Base-by-base conservation (phyloP, 23 red algal genomes). In the Rhodosorus marinus region DNA sequence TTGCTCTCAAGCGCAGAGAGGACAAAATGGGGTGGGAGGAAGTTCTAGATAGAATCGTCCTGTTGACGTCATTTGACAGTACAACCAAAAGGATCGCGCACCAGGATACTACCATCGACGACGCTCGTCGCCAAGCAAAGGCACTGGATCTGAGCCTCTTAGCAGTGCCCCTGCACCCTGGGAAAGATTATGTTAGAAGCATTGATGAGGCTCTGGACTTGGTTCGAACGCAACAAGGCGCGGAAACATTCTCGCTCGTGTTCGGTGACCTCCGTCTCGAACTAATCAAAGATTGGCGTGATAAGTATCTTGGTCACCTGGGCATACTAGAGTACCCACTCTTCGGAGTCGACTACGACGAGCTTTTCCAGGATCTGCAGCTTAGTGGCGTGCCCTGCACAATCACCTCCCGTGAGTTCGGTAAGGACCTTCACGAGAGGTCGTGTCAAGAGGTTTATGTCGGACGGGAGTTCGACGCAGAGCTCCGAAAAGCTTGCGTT, bases 211-310 rank as follows among this genome's bases (percentile, higher is more conserved):
- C 60, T 20, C 24, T 56, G 24, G 38, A 43, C 38, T n/a, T n/a
- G n/a, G n/a, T n/a, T n/a, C n/a, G n/a, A n/a, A n/a, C n/a, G n/a
- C n/a, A n/a, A n/a, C n/a, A n/a, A n/a, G 75, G 75, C 21, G 28
- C 70, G 32, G 33, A 52, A 14, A 55, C 60, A 2, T 45, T 15
- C 26, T 47, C 60, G 0, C 33, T 82, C 2, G 66, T 69, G 2
- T 82, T 82, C 35, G 77, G 77, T 26, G 77, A 82, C 49, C 57
- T 82, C 27, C 77, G 74, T 36, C 54, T 82, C 1, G 36, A 21
- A 11, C 40, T 61, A 49, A 61, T 82, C 33, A 41, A 60, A 33
- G 54, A 14, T 5, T 82, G 77, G 77, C 52, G 77, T 30, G 77
- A 82, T 25, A 52, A 49, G 0, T 24, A 71, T 25, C 35, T 56